Evolutionary conservation across 176 grass and related monocot species (phyloP).

Genomic region (Carex myosuroides): DNA sequence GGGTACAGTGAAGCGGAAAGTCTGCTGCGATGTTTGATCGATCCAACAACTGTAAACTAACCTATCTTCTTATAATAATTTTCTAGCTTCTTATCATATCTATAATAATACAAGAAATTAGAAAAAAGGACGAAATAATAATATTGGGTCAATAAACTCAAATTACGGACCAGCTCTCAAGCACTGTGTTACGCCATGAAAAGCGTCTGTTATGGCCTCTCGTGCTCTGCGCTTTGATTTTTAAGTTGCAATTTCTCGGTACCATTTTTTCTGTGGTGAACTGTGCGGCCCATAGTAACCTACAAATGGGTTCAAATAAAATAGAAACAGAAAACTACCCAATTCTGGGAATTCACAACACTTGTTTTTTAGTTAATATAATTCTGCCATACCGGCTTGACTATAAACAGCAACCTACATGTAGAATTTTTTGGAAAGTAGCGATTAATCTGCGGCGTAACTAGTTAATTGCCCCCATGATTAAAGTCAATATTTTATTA

Average conservation of each 20-base stretch:
- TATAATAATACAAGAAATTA: neutral
- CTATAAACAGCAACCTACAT: neutral
- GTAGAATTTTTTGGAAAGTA: neutral
- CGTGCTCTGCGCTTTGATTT: conserved; percentile 36
- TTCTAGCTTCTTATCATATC: neutral
- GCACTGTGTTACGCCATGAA: conserved; percentile 38
- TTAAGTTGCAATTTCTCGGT: neutral
- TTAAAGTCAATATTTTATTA: neutral
- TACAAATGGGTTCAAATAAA: conserved; percentile 9
- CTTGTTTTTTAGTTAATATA: neutral
- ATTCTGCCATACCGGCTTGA: neutral
- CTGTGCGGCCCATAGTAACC: neutral
- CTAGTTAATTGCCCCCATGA: neutral
- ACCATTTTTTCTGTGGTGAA: neutral
- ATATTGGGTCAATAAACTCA: neutral
- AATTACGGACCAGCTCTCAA: conserved; percentile 20
- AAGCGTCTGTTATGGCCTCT: conserved; percentile 44
- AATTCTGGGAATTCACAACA: neutral
- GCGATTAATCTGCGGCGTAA: neutral
- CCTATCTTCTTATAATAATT: neutral
- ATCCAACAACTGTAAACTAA: too few relatives aligned
- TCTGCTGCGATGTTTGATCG: conserved; percentile 7
- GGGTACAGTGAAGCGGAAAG: neutral
- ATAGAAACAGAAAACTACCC: conserved; percentile 5
- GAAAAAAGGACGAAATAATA: neutral